Percentiles rank a stretch among this genome's conserved stretches.
Evolutionary conservation across 176 grass and related monocot species (phyloP).

Genomic region (Thalia dealbata): DNA sequence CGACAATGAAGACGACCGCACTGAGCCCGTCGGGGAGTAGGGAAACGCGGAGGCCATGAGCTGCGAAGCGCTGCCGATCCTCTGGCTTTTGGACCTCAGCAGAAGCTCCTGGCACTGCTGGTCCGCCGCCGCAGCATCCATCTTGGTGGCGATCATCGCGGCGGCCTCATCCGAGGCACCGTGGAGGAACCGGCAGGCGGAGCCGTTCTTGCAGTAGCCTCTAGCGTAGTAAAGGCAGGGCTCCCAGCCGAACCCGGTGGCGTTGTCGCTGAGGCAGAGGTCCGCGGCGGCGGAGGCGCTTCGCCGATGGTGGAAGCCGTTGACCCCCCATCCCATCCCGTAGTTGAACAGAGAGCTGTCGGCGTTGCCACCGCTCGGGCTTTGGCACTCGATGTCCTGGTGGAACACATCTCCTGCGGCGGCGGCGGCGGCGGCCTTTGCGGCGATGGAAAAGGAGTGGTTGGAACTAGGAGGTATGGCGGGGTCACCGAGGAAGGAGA

Average conservation of each 20-base stretch:
- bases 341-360: background rate
- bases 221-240: slow-evolving; percentile 77
- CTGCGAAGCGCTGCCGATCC: slow-evolving; percentile 25
- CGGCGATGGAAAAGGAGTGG: background rate
- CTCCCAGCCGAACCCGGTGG: slow-evolving; percentile 44
- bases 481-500: slow-evolving; percentile 51
- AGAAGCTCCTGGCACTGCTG: slow-evolving; percentile 64
- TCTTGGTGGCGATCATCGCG: slow-evolving; percentile 12
- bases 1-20: slow-evolving; percentile 47
- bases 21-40: slow-evolving; percentile 60
- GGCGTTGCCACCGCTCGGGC: background rate
- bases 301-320: slow-evolving; percentile 34
- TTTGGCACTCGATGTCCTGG: background rate
- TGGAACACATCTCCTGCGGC: slow-evolving; percentile 25
- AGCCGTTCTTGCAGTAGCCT: slow-evolving; percentile 92
- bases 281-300: slow-evolving; percentile 57
- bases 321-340: background rate
- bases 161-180: slow-evolving; percentile 40
- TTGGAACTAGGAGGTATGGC: background rate
- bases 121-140: slow-evolving; percentile 29
- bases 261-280: slow-evolving; percentile 36
- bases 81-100: slow-evolving; percentile 63
- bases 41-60: slow-evolving; percentile 37
- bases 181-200: slow-evolving; percentile 67
- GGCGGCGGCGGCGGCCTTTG: slow-evolving; percentile 10